Conservation (phyloP, 768 basidiomycete species). For the Steccherinum ochraceum region DNA sequence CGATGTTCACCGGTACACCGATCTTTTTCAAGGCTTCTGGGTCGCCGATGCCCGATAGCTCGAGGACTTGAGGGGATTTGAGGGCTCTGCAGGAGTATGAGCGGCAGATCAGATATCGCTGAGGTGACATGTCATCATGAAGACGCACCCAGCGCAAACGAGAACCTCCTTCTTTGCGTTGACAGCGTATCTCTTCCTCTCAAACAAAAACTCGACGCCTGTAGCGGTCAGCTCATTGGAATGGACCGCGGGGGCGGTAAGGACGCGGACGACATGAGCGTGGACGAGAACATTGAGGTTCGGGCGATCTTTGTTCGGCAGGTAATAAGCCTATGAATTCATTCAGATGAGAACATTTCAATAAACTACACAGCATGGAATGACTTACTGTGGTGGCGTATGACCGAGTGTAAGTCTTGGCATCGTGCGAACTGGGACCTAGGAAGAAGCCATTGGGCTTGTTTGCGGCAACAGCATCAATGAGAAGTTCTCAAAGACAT, state of each 20-base stretch:
- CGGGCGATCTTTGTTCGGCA: constrained; percentile 9
- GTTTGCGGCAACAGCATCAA: no score
- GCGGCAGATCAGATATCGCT: no score
- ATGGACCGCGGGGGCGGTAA: no score
- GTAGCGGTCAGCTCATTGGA: not conserved
- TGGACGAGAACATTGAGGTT: constrained; percentile 15
- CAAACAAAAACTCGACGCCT: constrained; percentile 4
- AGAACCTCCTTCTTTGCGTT: constrained; percentile 1
- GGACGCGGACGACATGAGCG: no score
- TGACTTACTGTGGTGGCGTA: not conserved
- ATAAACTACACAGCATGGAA: constrained; percentile 9
- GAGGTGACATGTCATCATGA: no score
- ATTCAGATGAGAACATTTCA: constrained; percentile 13
- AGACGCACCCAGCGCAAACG: constrained; percentile 1
- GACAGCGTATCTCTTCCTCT: not conserved
- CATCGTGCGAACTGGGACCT: no score
- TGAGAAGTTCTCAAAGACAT: no score
- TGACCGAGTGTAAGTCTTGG: constrained; percentile 6
- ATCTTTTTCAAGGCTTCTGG: constrained; percentile 37
- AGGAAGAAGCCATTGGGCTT: no score
- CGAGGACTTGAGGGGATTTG: constrained; percentile 13
- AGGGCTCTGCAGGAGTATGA: no score
- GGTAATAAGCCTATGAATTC: constrained; percentile 13
- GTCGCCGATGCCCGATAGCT: constrained; percentile 60
- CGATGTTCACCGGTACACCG: constrained; percentile 44